Conservation (phyloP, 306 rosid genomes). For the Gastrolobium villosum region DNA sequence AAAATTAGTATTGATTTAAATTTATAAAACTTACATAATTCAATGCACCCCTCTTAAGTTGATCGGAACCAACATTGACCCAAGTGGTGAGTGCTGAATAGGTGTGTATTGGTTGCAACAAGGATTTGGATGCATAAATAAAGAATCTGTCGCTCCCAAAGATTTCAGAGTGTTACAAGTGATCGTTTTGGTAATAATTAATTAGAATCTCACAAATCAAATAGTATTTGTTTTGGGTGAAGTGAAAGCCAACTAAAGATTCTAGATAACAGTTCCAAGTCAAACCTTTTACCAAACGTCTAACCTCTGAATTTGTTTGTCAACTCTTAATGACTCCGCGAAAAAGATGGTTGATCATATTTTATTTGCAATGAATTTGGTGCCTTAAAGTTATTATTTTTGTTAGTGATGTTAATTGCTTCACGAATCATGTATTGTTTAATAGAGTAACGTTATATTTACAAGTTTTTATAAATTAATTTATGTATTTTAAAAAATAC, state of each 20-base stretch:
- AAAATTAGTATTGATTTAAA: too few relatives aligned
- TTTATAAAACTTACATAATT: too few relatives aligned
- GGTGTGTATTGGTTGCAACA: not conserved
- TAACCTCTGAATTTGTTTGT: constrained; percentile 28
- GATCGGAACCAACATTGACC: not conserved
- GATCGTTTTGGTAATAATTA: not conserved
- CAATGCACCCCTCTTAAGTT: too few relatives aligned
- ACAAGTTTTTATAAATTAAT: too few relatives aligned
- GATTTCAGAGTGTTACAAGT: constrained; percentile 9
- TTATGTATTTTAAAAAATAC: too few relatives aligned
- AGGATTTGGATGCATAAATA: constrained; percentile 16
- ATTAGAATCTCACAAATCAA: constrained; percentile 24
- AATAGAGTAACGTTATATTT: too few relatives aligned
- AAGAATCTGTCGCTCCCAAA: constrained; percentile 2
- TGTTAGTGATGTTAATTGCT: not conserved
- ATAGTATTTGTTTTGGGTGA: constrained; percentile 44
- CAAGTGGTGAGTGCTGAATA: not conserved
- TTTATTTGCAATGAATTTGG: constrained; percentile 30
- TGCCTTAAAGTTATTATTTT: not conserved
- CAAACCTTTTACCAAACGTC: constrained; percentile 48
- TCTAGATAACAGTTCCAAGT: constrained; percentile 48
- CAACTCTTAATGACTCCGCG: constrained; percentile 40
- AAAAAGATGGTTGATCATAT: constrained; percentile 29
- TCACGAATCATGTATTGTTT: not conserved
- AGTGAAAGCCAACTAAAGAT: constrained; percentile 51